Evolutionary conservation across 345 rosid genomes (phyloP).

Genomic region (Litchi chinensis): DNA sequence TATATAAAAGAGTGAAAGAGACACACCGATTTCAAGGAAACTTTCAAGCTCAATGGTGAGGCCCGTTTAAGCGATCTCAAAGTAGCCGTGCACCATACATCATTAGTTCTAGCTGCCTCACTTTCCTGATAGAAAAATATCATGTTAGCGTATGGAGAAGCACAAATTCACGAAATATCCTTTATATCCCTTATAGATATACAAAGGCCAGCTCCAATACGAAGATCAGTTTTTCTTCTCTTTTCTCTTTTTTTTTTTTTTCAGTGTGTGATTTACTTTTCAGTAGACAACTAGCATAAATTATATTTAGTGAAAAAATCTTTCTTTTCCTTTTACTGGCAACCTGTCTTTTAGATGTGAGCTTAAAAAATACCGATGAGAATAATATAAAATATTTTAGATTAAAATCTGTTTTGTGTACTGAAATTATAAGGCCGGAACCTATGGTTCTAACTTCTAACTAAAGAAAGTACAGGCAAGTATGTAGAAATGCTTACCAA

Average conservation of each 20-base stretch:
- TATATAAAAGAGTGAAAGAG: slow-evolving; percentile 4
- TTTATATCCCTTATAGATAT: neutral
- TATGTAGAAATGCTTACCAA: slow-evolving; percentile 50
- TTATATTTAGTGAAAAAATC: neutral
- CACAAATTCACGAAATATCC: neutral
- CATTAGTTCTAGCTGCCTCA: slow-evolving; percentile 58
- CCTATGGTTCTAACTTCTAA: neutral
- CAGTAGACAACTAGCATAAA: neutral
- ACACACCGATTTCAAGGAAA: slow-evolving; percentile 89
- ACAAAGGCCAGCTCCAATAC: no score
- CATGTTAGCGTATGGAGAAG: neutral
- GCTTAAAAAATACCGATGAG: neutral
- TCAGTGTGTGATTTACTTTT: neutral
- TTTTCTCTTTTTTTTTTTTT: no score
- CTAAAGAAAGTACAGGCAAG: neutral
- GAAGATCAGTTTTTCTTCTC: no score
- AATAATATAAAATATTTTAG: neutral
- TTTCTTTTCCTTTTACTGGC: neutral
- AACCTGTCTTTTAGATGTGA: neutral
- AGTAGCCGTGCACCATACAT: slow-evolving; percentile 67
- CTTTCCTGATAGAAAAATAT: slow-evolving; percentile 47
- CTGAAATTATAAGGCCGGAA: neutral
- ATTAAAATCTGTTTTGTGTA: neutral
- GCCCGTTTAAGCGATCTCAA: slow-evolving; percentile 67
- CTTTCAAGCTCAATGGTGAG: slow-evolving; percentile 92